phyloP scores from a whole-genome alignment of 192 early-diverging fungal genomes.

The Kickxella alabastrina region DNA sequence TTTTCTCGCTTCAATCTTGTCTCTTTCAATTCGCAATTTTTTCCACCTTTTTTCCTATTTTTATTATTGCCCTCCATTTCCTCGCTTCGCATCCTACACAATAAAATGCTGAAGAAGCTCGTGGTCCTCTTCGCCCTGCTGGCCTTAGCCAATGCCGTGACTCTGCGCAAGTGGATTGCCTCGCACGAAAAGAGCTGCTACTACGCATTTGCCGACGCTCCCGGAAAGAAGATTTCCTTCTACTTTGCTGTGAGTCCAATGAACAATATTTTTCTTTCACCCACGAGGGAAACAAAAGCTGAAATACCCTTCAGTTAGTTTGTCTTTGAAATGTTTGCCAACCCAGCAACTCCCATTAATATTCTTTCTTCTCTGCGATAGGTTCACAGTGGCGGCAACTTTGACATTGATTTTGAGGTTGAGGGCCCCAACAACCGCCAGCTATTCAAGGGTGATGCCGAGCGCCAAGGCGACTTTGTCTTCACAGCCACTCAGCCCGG shows the following conservation, averaged over 20 bases:
- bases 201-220: conserved; percentile 71
- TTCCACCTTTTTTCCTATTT: neutral
- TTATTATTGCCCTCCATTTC: neutral
- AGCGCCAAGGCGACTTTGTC: conserved; percentile 93
- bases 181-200: conserved; percentile 92
- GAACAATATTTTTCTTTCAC: neutral
- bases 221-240: conserved; percentile 90
- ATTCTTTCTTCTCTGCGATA: conserved; percentile 28
- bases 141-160: conserved; percentile 51
- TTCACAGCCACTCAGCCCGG: conserved; percentile 82
- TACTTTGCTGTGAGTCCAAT: conserved; percentile 91
- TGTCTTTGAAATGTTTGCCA: no score
- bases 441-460: conserved; percentile 74
- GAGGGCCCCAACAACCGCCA: conserved; percentile 65
- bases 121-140: conserved; percentile 45
- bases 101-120: conserved; percentile 44
- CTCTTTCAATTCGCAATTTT: neutral
- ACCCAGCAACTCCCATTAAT: no score
- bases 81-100: neutral
- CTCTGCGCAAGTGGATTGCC: conserved; percentile 82
- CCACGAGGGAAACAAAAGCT: no score
- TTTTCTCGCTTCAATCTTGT: neutral
- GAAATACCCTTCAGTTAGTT: neutral
- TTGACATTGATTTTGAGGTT: conserved; percentile 95
- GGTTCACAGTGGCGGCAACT: conserved; percentile 95